Percentiles rank a stretch among this genome's conserved stretches.
phyloP scores from a whole-genome alignment of 768 basidiomycete genomes.

The Amanita inopinata region DNA sequence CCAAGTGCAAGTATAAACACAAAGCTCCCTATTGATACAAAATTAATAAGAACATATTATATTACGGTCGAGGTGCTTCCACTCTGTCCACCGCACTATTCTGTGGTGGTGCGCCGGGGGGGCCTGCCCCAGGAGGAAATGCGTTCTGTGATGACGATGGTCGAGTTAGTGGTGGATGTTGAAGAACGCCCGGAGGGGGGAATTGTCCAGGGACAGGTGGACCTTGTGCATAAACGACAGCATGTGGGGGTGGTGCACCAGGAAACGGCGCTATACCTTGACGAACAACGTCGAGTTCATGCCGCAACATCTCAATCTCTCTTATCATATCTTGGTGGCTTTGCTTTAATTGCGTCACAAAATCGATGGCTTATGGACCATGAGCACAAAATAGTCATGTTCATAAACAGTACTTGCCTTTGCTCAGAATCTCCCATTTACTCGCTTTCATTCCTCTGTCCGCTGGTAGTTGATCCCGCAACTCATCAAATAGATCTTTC shows the following conservation, averaged over 20 bases:
- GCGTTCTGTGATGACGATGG: conserved; percentile 56
- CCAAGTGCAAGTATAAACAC: conserved; percentile 5
- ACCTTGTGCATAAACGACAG: conserved; percentile 41
- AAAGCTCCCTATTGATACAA: conserved; percentile 9
- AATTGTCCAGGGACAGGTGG: conserved; percentile 33
- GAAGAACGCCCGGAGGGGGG: conserved; percentile 34
- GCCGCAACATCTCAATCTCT: conserved; percentile 70
- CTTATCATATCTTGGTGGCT: conserved; percentile 66
- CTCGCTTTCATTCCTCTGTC: conserved; percentile 93
- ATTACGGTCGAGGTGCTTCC: conserved; percentile 30
- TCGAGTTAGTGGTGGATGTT: conserved; percentile 34
- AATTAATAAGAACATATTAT: conserved; percentile 12
- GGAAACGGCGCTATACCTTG: conserved; percentile 47
- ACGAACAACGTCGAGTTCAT: conserved; percentile 60
- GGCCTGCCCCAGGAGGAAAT: conserved; percentile 33
- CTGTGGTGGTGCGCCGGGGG: conserved; percentile 23
- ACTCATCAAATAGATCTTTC: conserved; percentile 97
- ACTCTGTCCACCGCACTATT: conserved; percentile 36
- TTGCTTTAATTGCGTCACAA: conserved; percentile 70
- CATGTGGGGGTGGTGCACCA: conserved; percentile 36
- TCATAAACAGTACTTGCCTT: conserved; percentile 46
- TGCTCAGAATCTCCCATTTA: conserved; percentile 98
- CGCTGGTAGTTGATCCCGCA: conserved; percentile 85
- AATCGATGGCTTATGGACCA: conserved; percentile 65
- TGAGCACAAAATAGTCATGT: conserved; percentile 10